These are phyloP conservation scores for Euclidium syriacum DNA, from an alignment of 345 rosid genomes.

Conservation along the genomic window DNA sequence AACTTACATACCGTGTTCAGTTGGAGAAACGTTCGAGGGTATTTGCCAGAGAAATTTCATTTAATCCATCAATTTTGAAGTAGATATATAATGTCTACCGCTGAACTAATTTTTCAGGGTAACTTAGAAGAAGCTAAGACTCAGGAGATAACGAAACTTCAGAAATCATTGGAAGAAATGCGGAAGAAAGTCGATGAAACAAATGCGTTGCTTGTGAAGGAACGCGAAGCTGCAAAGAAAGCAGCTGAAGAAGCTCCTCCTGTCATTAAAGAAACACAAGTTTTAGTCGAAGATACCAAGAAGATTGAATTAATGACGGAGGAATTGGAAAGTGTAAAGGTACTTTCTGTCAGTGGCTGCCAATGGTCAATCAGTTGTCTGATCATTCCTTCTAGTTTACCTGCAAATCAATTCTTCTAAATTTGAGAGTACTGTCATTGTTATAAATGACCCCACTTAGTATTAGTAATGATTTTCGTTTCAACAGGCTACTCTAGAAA, in stretches of 20 bases:
- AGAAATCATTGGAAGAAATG: slow-evolving; percentile 48
- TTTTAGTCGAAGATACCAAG: slow-evolving; percentile 60
- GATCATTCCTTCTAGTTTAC: background rate
- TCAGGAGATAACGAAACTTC: slow-evolving; percentile 49
- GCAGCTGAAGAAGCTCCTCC: slow-evolving; percentile 58
- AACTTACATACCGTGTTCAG: slow-evolving; percentile 72
- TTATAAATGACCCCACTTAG: slow-evolving; percentile 6
- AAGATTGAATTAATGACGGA: slow-evolving; percentile 46
- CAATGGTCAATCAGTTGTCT: background rate
- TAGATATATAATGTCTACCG: background rate
- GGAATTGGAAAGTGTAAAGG: slow-evolving; percentile 56
- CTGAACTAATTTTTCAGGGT: slow-evolving; percentile 31
- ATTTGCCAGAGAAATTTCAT: slow-evolving; percentile 4
- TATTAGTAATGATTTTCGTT: slow-evolving; percentile 7
- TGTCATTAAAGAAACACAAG: slow-evolving; percentile 52
- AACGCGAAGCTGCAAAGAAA: slow-evolving; percentile 49
- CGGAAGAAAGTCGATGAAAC: slow-evolving; percentile 50
- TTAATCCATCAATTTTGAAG: background rate
- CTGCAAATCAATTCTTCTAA: background rate
- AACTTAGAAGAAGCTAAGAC: slow-evolving; percentile 64
- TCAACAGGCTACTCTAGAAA: slow-evolving; percentile 49
- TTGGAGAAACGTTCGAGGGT: slow-evolving; percentile 68
- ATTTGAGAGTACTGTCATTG: background rate
- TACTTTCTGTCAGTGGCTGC: slow-evolving; percentile 20
- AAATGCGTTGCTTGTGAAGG: slow-evolving; percentile 44